These are phyloP conservation scores for Stygiomarasmius scandens DNA, from an alignment of 1,284 basidiomycete genomes.

Conservation along the genomic window DNA sequence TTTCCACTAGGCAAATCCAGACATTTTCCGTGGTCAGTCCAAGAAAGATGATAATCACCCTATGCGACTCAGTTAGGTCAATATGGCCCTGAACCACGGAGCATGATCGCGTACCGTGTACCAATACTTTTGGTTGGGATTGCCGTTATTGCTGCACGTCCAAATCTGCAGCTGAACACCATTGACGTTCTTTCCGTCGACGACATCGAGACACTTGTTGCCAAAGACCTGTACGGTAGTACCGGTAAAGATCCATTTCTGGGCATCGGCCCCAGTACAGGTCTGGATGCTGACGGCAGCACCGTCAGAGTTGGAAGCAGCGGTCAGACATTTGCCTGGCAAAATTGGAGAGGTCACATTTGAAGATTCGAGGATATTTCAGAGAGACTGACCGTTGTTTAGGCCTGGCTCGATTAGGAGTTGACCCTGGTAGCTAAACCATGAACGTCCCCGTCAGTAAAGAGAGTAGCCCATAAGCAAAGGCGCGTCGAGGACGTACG, in stretches of 20 bases:
- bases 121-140: slow-evolving; percentile 28
- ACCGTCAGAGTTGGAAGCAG: slow-evolving; percentile 32
- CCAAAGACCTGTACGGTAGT: slow-evolving; percentile 25
- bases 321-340: slow-evolving; percentile 29
- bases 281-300: slow-evolving; percentile 28
- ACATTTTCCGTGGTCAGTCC: slow-evolving; percentile 31
- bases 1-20: slow-evolving; percentile 30
- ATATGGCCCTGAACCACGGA: neutral
- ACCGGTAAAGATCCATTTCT: slow-evolving; percentile 27
- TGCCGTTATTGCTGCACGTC: slow-evolving; percentile 24
- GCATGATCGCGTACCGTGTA: slow-evolving; percentile 19
- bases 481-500: neutral
- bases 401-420: slow-evolving; percentile 26
- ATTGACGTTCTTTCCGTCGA: slow-evolving; percentile 25
- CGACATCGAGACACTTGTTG: slow-evolving; percentile 33
- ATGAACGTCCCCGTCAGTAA: neutral
- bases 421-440: slow-evolving; percentile 13
- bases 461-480: neutral
- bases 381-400: slow-evolving; percentile 11
- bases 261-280: slow-evolving; percentile 30
- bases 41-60: slow-evolving; percentile 26
- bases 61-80: neutral
- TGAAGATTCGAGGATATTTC: neutral
- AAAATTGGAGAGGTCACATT: neutral
- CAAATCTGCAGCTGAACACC: slow-evolving; percentile 35